These are phyloP conservation scores for Monoraphidium neglectum DNA, from an alignment of 139 green algal species.

Conservation along the genomic window DNA sequence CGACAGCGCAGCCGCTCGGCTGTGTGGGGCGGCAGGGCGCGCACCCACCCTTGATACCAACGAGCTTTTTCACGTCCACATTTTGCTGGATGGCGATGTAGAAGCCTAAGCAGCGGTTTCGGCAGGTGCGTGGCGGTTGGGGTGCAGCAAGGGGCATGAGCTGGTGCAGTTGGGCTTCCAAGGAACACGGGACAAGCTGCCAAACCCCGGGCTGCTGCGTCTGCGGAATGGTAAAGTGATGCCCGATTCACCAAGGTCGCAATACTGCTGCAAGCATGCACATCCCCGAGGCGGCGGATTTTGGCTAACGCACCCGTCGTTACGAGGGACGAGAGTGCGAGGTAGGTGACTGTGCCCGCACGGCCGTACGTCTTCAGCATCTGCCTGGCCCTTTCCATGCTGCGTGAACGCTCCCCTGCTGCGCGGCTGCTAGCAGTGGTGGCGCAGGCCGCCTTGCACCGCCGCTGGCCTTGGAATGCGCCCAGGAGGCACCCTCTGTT, in stretches of 20 bases:
- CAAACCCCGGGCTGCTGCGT: neutral
- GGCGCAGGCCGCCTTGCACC: too few relatives aligned
- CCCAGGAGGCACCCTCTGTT: too few relatives aligned
- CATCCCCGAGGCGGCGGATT: neutral
- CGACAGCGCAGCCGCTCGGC: too few relatives aligned
- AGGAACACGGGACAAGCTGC: too few relatives aligned
- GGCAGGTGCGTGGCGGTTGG: too few relatives aligned
- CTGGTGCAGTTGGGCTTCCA: too few relatives aligned
- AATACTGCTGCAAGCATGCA: neutral
- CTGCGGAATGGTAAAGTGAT: neutral
- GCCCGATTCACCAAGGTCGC: neutral
- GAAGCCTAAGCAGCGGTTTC: too few relatives aligned
- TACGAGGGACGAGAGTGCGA: conserved; percentile 51
- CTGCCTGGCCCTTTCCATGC: conserved; percentile 15
- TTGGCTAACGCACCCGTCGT: conserved; percentile 39
- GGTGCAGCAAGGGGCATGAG: too few relatives aligned
- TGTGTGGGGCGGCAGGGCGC: too few relatives aligned
- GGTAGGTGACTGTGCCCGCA: conserved; percentile 47
- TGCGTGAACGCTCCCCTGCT: too few relatives aligned
- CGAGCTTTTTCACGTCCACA: conserved; percentile 53
- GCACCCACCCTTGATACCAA: conserved; percentile 39
- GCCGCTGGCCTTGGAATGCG: too few relatives aligned
- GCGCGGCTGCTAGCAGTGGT: too few relatives aligned
- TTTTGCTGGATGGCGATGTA: conserved; percentile 58
- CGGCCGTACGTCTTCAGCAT: conserved; percentile 52